Evolutionary conservation across 1,284 basidiomycete genomes (phyloP).

Genomic region (Tylopilus sp.): DNA sequence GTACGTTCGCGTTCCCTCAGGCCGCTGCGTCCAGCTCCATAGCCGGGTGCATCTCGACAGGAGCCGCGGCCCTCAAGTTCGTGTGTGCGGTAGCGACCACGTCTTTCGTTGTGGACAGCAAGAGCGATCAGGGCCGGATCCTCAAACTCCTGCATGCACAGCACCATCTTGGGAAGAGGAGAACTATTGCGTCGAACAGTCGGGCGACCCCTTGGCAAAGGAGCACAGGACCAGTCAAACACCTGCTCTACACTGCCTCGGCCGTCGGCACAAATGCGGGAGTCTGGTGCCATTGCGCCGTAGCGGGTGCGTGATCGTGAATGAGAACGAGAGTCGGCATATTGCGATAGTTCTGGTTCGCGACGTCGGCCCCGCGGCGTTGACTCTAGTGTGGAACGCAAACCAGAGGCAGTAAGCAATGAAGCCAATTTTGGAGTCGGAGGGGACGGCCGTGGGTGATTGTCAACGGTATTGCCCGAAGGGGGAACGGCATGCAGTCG

Average conservation of each 20-base stretch:
- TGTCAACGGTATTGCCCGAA: constrained; percentile 42
- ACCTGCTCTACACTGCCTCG: constrained; percentile 37
- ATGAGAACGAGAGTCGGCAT: constrained; percentile 38
- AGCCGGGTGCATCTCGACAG: constrained; percentile 46
- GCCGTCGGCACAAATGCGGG: constrained; percentile 29
- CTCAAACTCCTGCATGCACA: constrained; percentile 34
- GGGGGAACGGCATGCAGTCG: constrained; percentile 43
- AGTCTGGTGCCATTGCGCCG: constrained; percentile 10
- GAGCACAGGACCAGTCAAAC: constrained; percentile 37
- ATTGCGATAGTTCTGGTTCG: constrained; percentile 36
- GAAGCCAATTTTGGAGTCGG: constrained; percentile 52
- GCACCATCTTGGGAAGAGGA: constrained; percentile 44
- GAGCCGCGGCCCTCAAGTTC: constrained; percentile 44
- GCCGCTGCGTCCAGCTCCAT: constrained; percentile 55
- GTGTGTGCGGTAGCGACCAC: constrained; percentile 47
- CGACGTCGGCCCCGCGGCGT: constrained; percentile 51
- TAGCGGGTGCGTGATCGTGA: constrained; percentile 28
- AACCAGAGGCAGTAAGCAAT: constrained; percentile 27
- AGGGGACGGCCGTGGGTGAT: constrained; percentile 47
- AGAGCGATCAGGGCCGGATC: constrained; percentile 31
- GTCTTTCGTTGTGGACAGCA: constrained; percentile 27
- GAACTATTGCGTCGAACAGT: constrained; percentile 49
- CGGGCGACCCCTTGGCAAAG: constrained; percentile 43
- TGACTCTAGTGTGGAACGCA: constrained; percentile 35
- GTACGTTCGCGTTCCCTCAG: constrained; percentile 48